Percentiles rank a stretch among this genome's conserved stretches.
phyloP scores from a whole-genome alignment of 257 asterid genomes.

The Scutellaria minor region DNA sequence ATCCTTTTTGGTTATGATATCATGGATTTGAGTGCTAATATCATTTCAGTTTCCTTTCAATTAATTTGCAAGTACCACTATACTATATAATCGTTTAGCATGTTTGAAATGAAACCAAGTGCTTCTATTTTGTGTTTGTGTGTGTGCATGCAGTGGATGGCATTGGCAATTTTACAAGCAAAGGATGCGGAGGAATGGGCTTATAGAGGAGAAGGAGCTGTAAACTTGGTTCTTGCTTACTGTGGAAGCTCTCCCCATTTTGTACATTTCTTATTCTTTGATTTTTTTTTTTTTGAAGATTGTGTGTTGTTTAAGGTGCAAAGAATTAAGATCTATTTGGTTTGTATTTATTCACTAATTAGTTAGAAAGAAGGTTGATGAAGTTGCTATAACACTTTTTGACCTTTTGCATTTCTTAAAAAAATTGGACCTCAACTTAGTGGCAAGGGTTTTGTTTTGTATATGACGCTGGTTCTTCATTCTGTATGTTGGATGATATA shows the following conservation, averaged over 20 bases:
- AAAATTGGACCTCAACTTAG: constrained; percentile 20
- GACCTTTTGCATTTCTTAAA: constrained; percentile 16
- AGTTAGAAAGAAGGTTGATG: constrained; percentile 12
- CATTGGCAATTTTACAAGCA: constrained; percentile 53
- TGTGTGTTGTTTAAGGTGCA: background rate
- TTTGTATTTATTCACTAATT: background rate
- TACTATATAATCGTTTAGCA: background rate
- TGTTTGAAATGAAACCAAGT: constrained; percentile 17
- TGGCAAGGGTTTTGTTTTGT: constrained; percentile 21
- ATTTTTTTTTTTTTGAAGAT: background rate
- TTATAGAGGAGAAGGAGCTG: constrained; percentile 97
- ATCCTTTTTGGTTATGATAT: background rate
- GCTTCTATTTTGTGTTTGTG: constrained; percentile 12
- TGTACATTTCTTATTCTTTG: constrained; percentile 43
- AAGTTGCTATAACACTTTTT: constrained; percentile 13
- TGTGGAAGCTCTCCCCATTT: constrained; percentile 71
- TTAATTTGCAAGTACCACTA: constrained; percentile 5
- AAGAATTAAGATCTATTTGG: constrained; percentile 14
- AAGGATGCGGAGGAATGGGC: constrained; percentile 82
- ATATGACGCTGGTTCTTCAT: constrained; percentile 3
- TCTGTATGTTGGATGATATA: constrained; percentile 13
- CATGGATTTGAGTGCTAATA: background rate
- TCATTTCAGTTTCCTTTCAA: background rate
- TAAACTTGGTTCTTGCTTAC: constrained; percentile 82
- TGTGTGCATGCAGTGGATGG: constrained; percentile 55